Percentiles rank a stretch among this genome's conserved stretches.
These are phyloP conservation scores for Bruguiera hainesii DNA, from an alignment of 441 rosid species.

Conservation along the genomic window DNA sequence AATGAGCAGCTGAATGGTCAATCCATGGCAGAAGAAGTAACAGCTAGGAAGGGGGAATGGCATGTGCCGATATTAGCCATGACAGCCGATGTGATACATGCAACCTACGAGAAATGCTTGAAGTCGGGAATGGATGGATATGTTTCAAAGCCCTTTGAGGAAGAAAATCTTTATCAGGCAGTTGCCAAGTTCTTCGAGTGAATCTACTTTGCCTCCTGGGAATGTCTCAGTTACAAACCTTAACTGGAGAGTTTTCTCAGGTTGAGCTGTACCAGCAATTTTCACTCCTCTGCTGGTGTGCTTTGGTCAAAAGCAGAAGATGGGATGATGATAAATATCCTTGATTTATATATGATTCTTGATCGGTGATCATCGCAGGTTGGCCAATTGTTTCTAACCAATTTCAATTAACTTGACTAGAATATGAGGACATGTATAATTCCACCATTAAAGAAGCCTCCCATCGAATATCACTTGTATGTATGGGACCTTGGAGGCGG, in stretches of 20 bases:
- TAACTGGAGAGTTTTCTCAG: conserved; percentile 6
- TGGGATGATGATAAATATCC: conserved; percentile 9
- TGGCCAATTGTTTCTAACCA: conserved; percentile 28
- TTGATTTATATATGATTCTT: conserved; percentile 13
- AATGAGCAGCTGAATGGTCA: conserved; percentile 44
- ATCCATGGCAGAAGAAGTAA: conserved; percentile 26
- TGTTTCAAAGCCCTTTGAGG: conserved; percentile 83
- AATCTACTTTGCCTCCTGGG: conserved; percentile 34
- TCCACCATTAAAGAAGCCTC: conserved; percentile 26
- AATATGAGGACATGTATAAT: conserved; percentile 30
- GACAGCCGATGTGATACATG: conserved; percentile 79
- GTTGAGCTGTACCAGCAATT: conserved; percentile 29
- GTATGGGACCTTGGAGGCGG: conserved; percentile 30
- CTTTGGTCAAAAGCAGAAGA: conserved; percentile 3
- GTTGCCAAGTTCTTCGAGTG: conserved; percentile 64
- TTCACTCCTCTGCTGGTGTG: conserved; percentile 36
- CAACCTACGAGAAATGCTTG: conserved; percentile 58
- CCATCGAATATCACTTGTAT: conserved; percentile 21
- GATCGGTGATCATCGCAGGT: conserved; percentile 7
- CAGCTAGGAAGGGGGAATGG: conserved; percentile 27
- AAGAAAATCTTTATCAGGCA: conserved; percentile 70
- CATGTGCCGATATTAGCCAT: conserved; percentile 67
- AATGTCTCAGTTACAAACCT: not conserved
- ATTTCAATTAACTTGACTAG: conserved; percentile 32
- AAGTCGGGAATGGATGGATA: conserved; percentile 71